phyloP scores from a whole-genome alignment of 2,329 filamentous ascomycete species.

The Neurospora sp. region DNA sequence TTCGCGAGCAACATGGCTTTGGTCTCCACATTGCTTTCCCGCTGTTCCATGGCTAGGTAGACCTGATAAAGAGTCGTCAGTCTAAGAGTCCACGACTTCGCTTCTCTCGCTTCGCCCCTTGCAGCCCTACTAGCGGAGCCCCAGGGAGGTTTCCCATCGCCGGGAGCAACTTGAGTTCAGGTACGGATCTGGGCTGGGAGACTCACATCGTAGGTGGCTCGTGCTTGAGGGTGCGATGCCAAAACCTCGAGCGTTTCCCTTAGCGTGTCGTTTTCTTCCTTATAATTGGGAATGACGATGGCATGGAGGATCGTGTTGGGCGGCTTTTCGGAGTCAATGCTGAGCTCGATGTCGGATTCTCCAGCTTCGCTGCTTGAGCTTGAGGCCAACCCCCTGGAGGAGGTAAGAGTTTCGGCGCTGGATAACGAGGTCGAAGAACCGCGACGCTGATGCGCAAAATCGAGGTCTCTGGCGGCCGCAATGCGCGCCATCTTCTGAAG shows the following conservation, averaged over 20 bases:
- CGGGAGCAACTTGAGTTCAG: background rate
- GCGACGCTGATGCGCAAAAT: conserved; percentile 36
- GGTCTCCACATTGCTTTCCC: conserved; percentile 48
- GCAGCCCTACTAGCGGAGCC: background rate
- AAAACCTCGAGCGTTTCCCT: conserved; percentile 59
- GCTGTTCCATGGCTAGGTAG: conserved; percentile 63
- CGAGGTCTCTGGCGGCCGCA: conserved; percentile 37
- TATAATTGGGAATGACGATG: conserved; percentile 65
- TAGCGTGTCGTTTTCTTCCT: conserved; percentile 59
- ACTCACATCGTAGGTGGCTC: conserved; percentile 59
- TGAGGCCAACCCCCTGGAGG: conserved; percentile 34
- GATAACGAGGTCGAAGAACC: conserved; percentile 44
- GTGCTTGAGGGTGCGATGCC: conserved; percentile 55
- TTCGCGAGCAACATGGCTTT: conserved; percentile 55
- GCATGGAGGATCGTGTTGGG: conserved; percentile 48
- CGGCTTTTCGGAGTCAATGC: conserved; percentile 32
- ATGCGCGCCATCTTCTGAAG: conserved; percentile 35
- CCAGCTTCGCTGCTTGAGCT: conserved; percentile 41
- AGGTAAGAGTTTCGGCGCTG: conserved; percentile 44
- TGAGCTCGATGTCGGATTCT: conserved; percentile 38
- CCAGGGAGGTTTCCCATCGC: background rate
- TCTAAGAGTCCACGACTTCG: background rate
- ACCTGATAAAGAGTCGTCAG: conserved; percentile 35
- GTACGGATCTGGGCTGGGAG: background rate
- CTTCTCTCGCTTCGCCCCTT: background rate